Percentiles rank a stretch among this genome's conserved stretches.
These are phyloP conservation scores for Vanrija sp. DNA, from an alignment of 1,284 basidiomycete species.

Conservation along the genomic window DNA sequence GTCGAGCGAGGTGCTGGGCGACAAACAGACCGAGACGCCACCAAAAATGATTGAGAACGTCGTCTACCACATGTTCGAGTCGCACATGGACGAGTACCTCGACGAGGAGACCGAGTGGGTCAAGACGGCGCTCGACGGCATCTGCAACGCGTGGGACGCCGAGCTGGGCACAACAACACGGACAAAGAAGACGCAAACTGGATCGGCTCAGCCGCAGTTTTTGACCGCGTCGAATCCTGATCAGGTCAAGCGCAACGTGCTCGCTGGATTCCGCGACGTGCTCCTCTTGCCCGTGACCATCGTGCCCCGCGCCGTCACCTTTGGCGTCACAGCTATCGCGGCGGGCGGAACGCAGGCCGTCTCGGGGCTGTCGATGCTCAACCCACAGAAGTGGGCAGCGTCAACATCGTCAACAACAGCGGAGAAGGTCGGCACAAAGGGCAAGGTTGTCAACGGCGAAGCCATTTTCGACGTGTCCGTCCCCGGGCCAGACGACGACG, in stretches of 20 bases:
- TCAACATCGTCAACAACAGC: constrained; percentile 1
- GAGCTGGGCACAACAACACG: constrained; percentile 24
- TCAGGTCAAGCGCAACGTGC: constrained; percentile 83
- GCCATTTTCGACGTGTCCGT: constrained; percentile 61
- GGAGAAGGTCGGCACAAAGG: constrained; percentile 2
- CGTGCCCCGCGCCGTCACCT: constrained; percentile 74
- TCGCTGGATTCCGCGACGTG: constrained; percentile 85
- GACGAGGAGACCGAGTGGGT: constrained; percentile 85
- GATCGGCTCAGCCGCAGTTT: constrained; percentile 56
- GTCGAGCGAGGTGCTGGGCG: constrained; percentile 53
- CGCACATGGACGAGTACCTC: constrained; percentile 93
- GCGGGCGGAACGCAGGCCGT: constrained; percentile 67
- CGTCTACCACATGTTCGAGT: constrained; percentile 86
- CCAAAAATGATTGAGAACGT: constrained; percentile 68
- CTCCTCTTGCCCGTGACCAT: constrained; percentile 91
- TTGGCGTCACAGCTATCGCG: constrained; percentile 66
- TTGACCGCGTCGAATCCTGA: constrained; percentile 82
- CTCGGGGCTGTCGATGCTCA: constrained; percentile 78
- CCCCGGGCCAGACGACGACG: constrained; percentile 49
- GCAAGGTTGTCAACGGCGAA: constrained; percentile 27
- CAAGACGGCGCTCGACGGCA: constrained; percentile 66
- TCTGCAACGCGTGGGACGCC: constrained; percentile 72
- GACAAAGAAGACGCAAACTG: not conserved
- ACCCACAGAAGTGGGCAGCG: constrained; percentile 72
- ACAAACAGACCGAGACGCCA: constrained; percentile 41